phyloP scores from a whole-genome alignment of 768 basidiomycete genomes.

The Paxillus ammoniavirescens region DNA sequence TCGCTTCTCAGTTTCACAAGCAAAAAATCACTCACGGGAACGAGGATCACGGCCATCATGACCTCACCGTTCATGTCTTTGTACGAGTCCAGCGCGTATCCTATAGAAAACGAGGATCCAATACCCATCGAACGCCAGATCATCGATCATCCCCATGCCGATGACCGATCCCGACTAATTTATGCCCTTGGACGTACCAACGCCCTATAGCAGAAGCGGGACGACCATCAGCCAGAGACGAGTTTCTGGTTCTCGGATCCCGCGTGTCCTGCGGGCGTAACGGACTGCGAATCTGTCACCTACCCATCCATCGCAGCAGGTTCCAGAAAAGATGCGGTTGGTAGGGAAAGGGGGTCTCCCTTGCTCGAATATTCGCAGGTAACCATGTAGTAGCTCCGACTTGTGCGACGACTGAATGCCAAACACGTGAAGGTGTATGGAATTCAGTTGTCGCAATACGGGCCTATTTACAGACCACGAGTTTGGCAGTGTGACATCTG shows the following conservation, averaged over 20 bases:
- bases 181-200: conserved; percentile 17
- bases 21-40: conserved; percentile 10
- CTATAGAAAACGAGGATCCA: conserved; percentile 17
- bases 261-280: conserved; percentile 14
- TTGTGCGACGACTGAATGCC: too few species aligned
- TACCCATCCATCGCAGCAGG: conserved; percentile 17
- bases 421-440: too few species aligned
- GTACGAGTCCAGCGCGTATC: conserved; percentile 20
- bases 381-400: too few species aligned
- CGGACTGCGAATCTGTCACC: conserved; percentile 20
- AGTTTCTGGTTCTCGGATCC: conserved; percentile 20
- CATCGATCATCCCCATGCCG: conserved; percentile 13
- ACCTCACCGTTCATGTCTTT: conserved; percentile 19
- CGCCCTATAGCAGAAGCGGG: conserved; percentile 18
- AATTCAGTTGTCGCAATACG: too few species aligned
- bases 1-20: too few species aligned
- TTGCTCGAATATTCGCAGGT: too few species aligned
- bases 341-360: not conserved
- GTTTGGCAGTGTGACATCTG: too few species aligned
- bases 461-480: too few species aligned
- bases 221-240: conserved; percentile 25
- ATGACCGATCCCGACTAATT: conserved; percentile 14
- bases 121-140: conserved; percentile 21
- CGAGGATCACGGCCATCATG: conserved; percentile 21
- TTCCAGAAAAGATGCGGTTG: not conserved